phyloP scores from a whole-genome alignment of 345 rosid species.

The Chamaenerion angustifolium region DNA sequence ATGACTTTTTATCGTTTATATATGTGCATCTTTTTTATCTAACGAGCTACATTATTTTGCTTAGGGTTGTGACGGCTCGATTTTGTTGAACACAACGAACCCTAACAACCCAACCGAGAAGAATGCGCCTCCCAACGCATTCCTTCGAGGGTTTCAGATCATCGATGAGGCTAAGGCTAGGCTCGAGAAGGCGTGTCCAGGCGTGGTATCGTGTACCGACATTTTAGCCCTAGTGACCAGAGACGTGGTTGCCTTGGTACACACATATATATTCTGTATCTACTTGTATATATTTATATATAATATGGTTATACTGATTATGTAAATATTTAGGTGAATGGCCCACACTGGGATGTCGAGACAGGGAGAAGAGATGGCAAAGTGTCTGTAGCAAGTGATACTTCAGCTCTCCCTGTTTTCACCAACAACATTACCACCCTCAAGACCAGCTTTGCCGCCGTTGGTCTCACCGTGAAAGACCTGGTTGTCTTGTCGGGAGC shows the following conservation, averaged over 20 bases:
- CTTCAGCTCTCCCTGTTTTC: constrained; percentile 23
- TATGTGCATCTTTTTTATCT: too few relatives aligned
- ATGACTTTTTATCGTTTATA: too few relatives aligned
- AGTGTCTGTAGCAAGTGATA: constrained; percentile 21
- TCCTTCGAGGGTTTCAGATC: constrained; percentile 39
- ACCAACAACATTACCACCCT: constrained; percentile 21
- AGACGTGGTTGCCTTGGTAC: constrained; percentile 38
- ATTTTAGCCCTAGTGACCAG: constrained; percentile 49
- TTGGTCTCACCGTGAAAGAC: constrained; percentile 37
- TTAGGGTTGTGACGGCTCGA: constrained; percentile 77
- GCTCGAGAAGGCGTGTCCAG: constrained; percentile 53
- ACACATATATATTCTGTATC: too few relatives aligned
- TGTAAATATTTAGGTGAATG: too few relatives aligned
- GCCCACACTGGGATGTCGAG: constrained; percentile 41
- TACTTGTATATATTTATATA: too few relatives aligned
- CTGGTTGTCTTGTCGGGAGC: constrained; percentile 37
- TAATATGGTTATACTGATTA: too few relatives aligned
- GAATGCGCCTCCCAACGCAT: constrained; percentile 30
- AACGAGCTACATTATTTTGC: not conserved
- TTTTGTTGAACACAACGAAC: constrained; percentile 35
- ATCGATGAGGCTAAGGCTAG: constrained; percentile 46
- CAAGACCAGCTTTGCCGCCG: constrained; percentile 14
- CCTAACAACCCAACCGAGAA: constrained; percentile 28
- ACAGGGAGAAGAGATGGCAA: constrained; percentile 60
- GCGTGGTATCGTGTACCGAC: constrained; percentile 75